Evolutionary conservation across 1,284 basidiomycete genomes (phyloP), one percentile per base, ranked within the genome.

Genomic region (Boletus mariae): DNA sequence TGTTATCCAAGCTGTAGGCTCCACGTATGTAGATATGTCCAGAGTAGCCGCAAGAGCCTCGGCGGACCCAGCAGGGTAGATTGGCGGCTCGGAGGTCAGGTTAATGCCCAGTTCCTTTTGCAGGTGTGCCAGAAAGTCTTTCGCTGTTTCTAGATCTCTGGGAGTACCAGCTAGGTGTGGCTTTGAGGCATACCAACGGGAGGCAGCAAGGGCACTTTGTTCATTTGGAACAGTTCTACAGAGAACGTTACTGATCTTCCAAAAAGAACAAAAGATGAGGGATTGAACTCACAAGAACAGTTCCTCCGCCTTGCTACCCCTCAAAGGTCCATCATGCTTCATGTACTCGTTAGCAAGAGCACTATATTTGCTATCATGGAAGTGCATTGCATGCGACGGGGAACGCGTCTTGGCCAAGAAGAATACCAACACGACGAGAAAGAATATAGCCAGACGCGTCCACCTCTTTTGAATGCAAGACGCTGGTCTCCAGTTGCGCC

Each of bases 1-100:
- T 52, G 78, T 78, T 51, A 84, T 78, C 82, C 82, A 85, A 23
- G 82, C 82, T 10, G 64, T 63, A 0, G 82, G 77, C 37, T 68
- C 60, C 20, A 55, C 62, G 32, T 73, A 66, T 58, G 69, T 62
- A 40, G 70, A 62, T 49, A 82, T 76, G 35, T 69, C 66, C 6
- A 80, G 68, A 12, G 80, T 81, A 9, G 79, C 78, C 9, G 65
- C 65, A 31, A 72, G 74, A 32, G 80, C 80, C 35, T 73, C 70
- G 2, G 61, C 51, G 8, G 80, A 75, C 29, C 82, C 82, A 8
- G 82, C 80, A 37, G 76, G 58, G 60, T 73, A 84, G 23, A 83
- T 61, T 40, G 80, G 80, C n/a, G 66, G 53, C 4, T 67, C 63
- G 12, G 63, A 59, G 12, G 71, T 52, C 32, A 62, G 44, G 45